Evolutionary conservation across 768 basidiomycete species (phyloP).

Genomic region (Termitomyces sp.): DNA sequence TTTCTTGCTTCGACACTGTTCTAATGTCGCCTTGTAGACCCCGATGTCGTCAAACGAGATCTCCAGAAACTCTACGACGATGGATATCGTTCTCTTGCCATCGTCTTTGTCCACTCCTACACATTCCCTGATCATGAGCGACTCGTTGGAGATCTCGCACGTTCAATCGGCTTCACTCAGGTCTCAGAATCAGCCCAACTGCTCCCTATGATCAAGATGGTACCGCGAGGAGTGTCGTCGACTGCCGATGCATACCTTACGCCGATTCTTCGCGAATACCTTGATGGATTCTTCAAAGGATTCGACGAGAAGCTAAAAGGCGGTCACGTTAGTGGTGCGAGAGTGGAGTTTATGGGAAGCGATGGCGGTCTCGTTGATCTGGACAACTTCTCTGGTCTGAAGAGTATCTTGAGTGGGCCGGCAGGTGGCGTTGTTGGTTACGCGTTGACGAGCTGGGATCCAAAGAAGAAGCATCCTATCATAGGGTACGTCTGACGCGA

Average conservation of each 20-base stretch:
- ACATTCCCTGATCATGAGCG: conserved; percentile 87
- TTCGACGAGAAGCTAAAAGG: conserved; percentile 76
- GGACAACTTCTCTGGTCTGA: conserved; percentile 85
- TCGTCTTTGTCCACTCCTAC: conserved; percentile 90
- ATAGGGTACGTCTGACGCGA: conserved; percentile 61
- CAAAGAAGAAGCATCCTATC: conserved; percentile 61
- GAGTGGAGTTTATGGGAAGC: conserved; percentile 95
- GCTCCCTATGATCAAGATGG: conserved; percentile 95
- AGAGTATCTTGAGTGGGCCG: conserved; percentile 90
- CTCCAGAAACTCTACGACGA: conserved; percentile 68
- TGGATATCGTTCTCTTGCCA: conserved; percentile 88
- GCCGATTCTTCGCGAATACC: conserved; percentile 77
- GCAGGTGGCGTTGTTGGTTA: conserved; percentile 97
- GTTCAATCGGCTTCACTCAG: conserved; percentile 81
- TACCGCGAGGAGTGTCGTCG: conserved; percentile 87
- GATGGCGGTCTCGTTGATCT: conserved; percentile 85
- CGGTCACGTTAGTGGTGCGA: conserved; percentile 51
- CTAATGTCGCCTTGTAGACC: conserved; percentile 35
- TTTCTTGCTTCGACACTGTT: not conserved
- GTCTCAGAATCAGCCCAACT: conserved; percentile 85
- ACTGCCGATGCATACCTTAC: conserved; percentile 96
- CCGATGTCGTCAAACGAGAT: conserved; percentile 48
- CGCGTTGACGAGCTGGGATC: conserved; percentile 89
- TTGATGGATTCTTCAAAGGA: conserved; percentile 88
- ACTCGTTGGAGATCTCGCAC: conserved; percentile 67